These are phyloP conservation scores for Ustilago nuda DNA, from an alignment of 1,284 basidiomycete genomes.

Conservation along the genomic window DNA sequence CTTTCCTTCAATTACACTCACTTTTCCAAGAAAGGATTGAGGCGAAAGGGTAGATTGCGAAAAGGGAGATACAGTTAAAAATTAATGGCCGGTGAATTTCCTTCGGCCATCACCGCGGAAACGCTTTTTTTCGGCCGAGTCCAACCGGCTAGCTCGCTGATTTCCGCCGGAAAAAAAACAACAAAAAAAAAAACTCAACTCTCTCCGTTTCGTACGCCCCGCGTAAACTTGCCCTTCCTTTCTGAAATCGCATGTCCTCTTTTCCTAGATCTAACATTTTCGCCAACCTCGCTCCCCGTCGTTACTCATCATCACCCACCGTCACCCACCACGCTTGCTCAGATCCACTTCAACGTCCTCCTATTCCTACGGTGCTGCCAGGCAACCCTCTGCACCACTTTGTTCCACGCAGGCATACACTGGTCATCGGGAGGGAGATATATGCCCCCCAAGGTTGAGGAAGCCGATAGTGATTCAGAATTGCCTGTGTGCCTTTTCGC, in stretches of 20 bases:
- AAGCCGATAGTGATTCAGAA: too few species aligned
- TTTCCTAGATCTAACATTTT: neutral
- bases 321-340: too few species aligned
- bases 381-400: neutral
- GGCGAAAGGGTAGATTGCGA: too few species aligned
- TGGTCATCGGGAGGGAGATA: neutral
- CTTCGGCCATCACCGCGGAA: neutral
- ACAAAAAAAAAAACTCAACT: neutral
- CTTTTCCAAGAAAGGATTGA: too few species aligned
- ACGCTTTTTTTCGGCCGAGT: neutral
- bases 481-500: too few species aligned
- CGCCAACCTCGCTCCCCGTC: too few species aligned
- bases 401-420: neutral
- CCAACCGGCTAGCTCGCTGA: neutral
- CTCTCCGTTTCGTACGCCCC: constrained; percentile 2
- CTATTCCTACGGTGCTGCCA: too few species aligned
- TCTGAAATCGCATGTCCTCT: neutral
- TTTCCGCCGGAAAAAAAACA: constrained; percentile 4
- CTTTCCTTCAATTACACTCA: too few species aligned
- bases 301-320: too few species aligned
- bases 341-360: too few species aligned
- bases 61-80: too few species aligned
- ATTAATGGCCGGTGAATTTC: neutral
- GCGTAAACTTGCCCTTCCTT: neutral
- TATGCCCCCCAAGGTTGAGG: too few species aligned